These are phyloP conservation scores for Ehretia macrophylla DNA, from an alignment of 257 asterid genomes.

Conservation along the genomic window DNA sequence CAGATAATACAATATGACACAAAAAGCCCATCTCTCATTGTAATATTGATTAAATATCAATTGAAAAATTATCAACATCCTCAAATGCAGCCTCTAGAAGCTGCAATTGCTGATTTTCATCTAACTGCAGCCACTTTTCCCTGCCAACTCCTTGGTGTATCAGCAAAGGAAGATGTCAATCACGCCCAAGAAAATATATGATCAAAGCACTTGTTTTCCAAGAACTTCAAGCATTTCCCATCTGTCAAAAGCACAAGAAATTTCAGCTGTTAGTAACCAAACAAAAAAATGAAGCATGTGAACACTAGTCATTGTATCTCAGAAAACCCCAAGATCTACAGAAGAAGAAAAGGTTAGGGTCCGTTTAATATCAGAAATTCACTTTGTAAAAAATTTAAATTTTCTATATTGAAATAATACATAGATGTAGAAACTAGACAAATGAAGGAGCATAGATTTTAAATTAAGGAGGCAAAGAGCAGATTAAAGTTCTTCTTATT, in stretches of 20 bases:
- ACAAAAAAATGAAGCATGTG: constrained; percentile 11
- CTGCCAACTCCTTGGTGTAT: constrained; percentile 18
- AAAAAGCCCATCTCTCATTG: constrained; percentile 56
- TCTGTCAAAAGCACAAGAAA: constrained; percentile 30
- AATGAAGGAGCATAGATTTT: too few species aligned
- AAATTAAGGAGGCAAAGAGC: too few species aligned
- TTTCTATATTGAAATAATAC: too few species aligned
- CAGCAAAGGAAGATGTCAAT: constrained; percentile 18
- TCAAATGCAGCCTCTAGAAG: constrained; percentile 86
- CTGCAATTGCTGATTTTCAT: constrained; percentile 77
- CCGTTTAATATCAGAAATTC: too few species aligned
- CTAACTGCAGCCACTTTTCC: constrained; percentile 42
- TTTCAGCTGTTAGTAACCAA: background rate
- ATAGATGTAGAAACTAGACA: too few species aligned
- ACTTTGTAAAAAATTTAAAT: too few species aligned
- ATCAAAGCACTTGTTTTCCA: constrained; percentile 10
- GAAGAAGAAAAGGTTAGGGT: too few species aligned
- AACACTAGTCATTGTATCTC: background rate
- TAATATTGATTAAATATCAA: constrained; percentile 57
- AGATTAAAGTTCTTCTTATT: too few species aligned
- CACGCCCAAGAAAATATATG: too few species aligned
- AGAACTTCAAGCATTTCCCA: constrained; percentile 21
- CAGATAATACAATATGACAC: constrained; percentile 54
- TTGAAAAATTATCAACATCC: constrained; percentile 80
- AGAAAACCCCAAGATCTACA: background rate